phyloP scores from a whole-genome alignment of 1,139 yeast species.

The Yamadazyma songkhlaensis region DNA sequence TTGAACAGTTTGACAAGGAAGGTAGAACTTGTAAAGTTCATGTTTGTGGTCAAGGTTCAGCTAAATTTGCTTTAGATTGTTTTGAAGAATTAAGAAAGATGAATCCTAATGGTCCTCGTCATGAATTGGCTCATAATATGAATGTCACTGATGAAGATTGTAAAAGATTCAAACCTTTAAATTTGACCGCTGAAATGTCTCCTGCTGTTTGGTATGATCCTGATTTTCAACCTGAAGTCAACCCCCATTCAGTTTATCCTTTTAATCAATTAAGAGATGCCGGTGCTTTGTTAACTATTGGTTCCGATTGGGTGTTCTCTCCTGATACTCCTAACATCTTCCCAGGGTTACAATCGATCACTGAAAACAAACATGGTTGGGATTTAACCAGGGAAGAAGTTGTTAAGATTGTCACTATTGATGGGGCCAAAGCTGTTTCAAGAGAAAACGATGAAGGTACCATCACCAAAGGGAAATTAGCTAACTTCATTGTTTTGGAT shows the following conservation, averaged over 20 bases:
- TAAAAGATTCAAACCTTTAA: constrained; percentile 16
- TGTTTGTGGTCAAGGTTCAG: constrained; percentile 21
- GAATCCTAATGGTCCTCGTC: constrained; percentile 20
- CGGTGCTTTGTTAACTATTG: constrained; percentile 21
- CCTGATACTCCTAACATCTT: constrained; percentile 22
- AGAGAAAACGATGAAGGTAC: constrained; percentile 18
- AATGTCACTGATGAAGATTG: constrained; percentile 19
- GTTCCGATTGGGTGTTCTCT: constrained; percentile 23
- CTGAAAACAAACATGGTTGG: constrained; percentile 23
- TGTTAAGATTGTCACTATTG: constrained; percentile 17
- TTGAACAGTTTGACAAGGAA: constrained; percentile 19
- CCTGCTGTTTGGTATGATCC: constrained; percentile 23
- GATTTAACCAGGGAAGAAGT: constrained; percentile 19
- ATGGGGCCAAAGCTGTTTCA: constrained; percentile 19
- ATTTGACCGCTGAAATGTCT: constrained; percentile 21
- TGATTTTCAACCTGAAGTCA: constrained; percentile 20
- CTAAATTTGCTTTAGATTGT: constrained; percentile 20
- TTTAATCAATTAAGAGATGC: constrained; percentile 17
- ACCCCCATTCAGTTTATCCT: constrained; percentile 21
- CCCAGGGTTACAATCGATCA: constrained; percentile 21
- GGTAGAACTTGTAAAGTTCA: constrained; percentile 21
- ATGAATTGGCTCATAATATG: constrained; percentile 22
- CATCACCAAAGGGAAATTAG: constrained; percentile 18
- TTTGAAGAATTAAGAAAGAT: constrained; percentile 19
- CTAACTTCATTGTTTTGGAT: constrained; percentile 19